phyloP scores from a whole-genome alignment of 176 grass and related monocot genomes.

The Dendrocalamus sinicus region DNA sequence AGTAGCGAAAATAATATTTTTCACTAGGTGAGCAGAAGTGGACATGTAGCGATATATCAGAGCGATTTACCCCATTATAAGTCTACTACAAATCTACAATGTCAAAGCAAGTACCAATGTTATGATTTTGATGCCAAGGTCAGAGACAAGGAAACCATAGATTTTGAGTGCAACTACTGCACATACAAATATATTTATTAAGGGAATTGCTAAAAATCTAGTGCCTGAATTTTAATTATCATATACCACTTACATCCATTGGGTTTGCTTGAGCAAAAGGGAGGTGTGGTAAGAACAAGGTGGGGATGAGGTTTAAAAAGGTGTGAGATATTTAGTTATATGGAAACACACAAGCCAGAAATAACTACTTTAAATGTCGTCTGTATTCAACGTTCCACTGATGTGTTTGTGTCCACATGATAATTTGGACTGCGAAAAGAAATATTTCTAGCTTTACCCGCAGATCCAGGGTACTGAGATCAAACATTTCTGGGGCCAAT shows the following conservation, averaged over 20 bases:
- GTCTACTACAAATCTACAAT: neutral
- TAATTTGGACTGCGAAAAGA: neutral
- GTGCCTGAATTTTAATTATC: neutral
- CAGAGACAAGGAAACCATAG: neutral
- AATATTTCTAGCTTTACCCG: neutral
- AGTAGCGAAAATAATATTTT: neutral
- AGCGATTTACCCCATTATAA: neutral
- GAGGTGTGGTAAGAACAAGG: neutral
- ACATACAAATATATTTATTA: neutral
- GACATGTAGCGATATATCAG: neutral
- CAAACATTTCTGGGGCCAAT: neutral
- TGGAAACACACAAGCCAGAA: neutral
- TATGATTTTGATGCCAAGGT: neutral
- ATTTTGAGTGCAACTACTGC: neutral
- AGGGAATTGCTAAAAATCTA: neutral
- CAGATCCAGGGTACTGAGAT: neutral
- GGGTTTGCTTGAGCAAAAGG: neutral
- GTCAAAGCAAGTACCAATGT: slow-evolving; percentile 6
- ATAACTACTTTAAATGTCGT: neutral
- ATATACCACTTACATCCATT: neutral
- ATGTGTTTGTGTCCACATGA: neutral
- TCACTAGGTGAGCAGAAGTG: neutral
- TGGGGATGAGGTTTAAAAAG: neutral
- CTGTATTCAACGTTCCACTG: neutral
- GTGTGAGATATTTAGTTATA: neutral